These are phyloP conservation scores for Anisogramma anomala DNA, from an alignment of 2,329 filamentous ascomycete species.

Conservation along the genomic window DNA sequence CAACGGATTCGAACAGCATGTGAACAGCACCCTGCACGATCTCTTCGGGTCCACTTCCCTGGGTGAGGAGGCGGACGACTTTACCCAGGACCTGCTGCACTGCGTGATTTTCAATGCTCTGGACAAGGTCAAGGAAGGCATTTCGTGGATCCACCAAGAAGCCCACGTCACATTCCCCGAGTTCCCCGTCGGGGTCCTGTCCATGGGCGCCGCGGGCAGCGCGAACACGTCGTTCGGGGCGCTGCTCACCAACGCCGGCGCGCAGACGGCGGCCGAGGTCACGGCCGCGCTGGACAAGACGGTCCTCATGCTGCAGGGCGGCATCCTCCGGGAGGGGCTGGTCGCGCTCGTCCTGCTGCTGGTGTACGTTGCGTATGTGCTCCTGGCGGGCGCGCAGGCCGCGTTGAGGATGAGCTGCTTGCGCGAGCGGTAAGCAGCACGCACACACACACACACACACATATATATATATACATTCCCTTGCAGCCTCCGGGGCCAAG, in stretches of 20 bases:
- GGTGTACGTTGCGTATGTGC: conserved; percentile 65
- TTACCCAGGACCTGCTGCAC: conserved; percentile 67
- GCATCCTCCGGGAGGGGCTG: conserved; percentile 64
- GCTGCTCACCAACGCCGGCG: neutral
- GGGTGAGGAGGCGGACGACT: conserved; percentile 37
- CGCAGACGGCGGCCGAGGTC: conserved; percentile 56
- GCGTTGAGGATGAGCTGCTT: conserved; percentile 41
- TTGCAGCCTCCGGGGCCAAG: too few species aligned
- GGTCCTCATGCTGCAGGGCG: conserved; percentile 51
- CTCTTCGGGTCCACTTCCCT: conserved; percentile 78
- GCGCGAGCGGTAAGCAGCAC: conserved; percentile 1
- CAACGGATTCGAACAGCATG: conserved; percentile 67
- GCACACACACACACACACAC: too few species aligned
- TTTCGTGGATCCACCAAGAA: conserved; percentile 89
- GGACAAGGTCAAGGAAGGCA: conserved; percentile 67
- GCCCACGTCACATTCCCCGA: conserved; percentile 72
- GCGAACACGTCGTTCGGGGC: conserved; percentile 41
- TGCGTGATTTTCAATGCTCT: conserved; percentile 87
- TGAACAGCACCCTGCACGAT: conserved; percentile 58
- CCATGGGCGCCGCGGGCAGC: conserved; percentile 57
- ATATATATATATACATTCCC: too few species aligned
- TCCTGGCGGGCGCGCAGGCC: conserved; percentile 61
- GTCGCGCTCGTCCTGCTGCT: conserved; percentile 65
- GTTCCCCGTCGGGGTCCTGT: conserved; percentile 73
- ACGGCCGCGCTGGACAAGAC: conserved; percentile 63